Evolutionary conservation across 345 rosid genomes (phyloP), one percentile per base, ranked within the genome.

Genomic region (Punica granatum): DNA sequence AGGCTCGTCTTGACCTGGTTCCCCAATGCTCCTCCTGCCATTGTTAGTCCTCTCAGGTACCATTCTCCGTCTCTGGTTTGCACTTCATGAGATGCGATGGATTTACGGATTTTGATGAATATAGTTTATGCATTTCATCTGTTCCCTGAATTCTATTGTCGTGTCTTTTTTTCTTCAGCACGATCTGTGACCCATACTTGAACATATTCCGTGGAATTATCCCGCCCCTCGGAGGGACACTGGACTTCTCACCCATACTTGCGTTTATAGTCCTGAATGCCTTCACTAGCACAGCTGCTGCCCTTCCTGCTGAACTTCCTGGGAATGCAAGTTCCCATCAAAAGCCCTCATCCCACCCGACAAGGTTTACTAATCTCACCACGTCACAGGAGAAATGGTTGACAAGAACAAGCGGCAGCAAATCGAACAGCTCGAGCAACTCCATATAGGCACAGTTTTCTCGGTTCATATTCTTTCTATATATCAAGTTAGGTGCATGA

Each of bases 1-100:
- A 81, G 98, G 81, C 92, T 93, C 53, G 97, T 93, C 66, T 79
- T 93, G 84, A 90, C 97, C 35, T 93, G 97, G 98, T 93, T 93
- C 76, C 98, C 98, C 0, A 87, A 86, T 73, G 75, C 96, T 54
- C 97, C 97, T 79, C 94, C 97, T 34, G 97, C 88, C 79, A 93
- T 93, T 73, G 95, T 90, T 53, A 83, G 81, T 69, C 98, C 98
- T 56, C 94, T 93, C 78, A 90, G 98, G 97, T 93, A 39, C 56
- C 67, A 10, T n/a, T 48, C 53, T 62, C 43, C n/a, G 21, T 39
- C 49, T 37, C 48, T 51, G 28, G 58, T 21, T 51, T 8, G n/a
- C 26, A 25, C 28, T 51, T n/a, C 0, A 3, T n/a, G 7, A 5
- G 28, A n/a, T 51, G 28, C 58, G 6, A 37, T 37, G 11, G 6